Conservation (phyloP, 495 filamentous ascomycete species). For the Chlorociboria aeruginascens region DNA sequence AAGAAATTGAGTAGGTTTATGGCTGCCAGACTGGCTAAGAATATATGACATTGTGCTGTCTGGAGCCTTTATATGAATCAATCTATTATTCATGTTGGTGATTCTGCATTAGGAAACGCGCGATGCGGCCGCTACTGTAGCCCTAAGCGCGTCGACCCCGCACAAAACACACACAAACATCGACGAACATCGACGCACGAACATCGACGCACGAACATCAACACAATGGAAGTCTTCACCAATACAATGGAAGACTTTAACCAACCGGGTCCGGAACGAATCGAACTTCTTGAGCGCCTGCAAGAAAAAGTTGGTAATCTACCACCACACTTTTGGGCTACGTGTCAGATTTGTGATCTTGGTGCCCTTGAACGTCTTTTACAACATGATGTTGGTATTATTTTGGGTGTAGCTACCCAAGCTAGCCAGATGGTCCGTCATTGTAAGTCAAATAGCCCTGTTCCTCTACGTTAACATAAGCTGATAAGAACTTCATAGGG, state of each 20-base stretch:
- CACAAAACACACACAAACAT: neutral
- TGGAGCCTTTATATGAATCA: too few species aligned
- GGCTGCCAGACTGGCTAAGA: conserved; percentile 54
- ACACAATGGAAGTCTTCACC: too few species aligned
- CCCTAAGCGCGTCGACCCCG: conserved; percentile 1
- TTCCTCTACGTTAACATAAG: too few species aligned
- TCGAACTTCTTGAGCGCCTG: conserved; percentile 5
- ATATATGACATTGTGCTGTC: too few species aligned
- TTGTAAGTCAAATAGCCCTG: conserved; percentile 7
- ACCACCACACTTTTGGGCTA: conserved; percentile 13
- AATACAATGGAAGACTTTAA: conserved; percentile 13
- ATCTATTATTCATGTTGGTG: too few species aligned
- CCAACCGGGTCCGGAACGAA: conserved; percentile 6
- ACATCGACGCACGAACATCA: too few species aligned
- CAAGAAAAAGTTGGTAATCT: conserved; percentile 5
- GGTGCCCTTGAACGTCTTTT: conserved; percentile 1
- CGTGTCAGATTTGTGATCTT: too few species aligned
- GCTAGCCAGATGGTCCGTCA: conserved; percentile 1
- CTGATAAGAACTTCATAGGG: too few species aligned
- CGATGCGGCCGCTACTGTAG: too few species aligned
- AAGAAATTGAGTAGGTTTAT: conserved; percentile 81
- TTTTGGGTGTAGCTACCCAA: neutral
- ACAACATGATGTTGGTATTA: neutral
- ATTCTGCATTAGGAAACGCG: too few species aligned
- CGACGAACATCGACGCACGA: neutral